Evolutionary conservation across 305 asterid species (phyloP).

Genomic region (Plantago coronopus): DNA sequence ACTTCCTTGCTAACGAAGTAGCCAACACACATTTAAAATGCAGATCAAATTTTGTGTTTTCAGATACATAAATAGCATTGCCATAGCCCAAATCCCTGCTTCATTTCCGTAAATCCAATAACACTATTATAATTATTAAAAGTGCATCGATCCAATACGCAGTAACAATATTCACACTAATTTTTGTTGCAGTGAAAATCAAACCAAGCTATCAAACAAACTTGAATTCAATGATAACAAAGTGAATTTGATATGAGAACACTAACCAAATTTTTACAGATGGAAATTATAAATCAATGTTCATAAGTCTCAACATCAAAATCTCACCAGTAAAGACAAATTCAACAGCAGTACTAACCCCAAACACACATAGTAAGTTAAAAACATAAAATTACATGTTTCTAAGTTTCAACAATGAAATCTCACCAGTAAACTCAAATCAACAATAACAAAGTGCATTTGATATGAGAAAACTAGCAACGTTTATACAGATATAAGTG

Average conservation of each 20-base stretch:
- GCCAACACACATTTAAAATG: too few relatives aligned
- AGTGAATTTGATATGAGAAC: not conserved
- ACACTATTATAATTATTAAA: not conserved
- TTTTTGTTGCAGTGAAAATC: not conserved
- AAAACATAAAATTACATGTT: too few relatives aligned
- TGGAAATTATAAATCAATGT: not conserved
- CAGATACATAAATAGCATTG: too few relatives aligned
- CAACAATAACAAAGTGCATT: not conserved
- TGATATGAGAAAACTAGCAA: not conserved
- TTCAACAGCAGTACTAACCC: too few relatives aligned
- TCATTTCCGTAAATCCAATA: not conserved
- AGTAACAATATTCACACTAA: not conserved
- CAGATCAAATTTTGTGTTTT: too few relatives aligned
- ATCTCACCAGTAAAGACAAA: slow-evolving; percentile 73
- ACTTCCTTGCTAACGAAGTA: too few relatives aligned
- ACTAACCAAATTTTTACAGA: not conserved
- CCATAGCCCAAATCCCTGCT: too few relatives aligned
- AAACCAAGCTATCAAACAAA: not conserved
- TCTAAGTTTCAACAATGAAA: too few relatives aligned
- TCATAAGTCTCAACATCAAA: not conserved
- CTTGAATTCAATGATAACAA: not conserved
- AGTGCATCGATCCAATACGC: not conserved
- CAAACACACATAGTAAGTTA: too few relatives aligned
- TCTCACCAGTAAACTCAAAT: not conserved
- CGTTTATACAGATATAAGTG: not conserved